Evolutionary conservation across 1,284 basidiomycete genomes (phyloP), one percentile per base, ranked within the genome.

Genomic region (Naganishia cerealis): DNA sequence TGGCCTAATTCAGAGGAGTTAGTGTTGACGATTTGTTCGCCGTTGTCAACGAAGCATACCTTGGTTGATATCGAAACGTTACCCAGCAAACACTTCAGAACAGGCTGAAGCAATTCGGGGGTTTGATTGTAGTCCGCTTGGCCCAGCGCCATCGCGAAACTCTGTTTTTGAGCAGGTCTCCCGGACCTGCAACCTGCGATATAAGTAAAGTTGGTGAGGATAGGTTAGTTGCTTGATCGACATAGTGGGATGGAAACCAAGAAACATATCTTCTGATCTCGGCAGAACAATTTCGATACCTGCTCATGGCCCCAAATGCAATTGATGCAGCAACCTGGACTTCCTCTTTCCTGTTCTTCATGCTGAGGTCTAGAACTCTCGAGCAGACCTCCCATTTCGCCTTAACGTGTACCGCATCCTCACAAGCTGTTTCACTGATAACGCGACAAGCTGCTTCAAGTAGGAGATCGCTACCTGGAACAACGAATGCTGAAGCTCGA

Each of bases 281-380:
- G 29, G 76, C 72, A 8, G 86, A 84, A 71, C 87, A 89, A 73
- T 91, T 87, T 36, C 84, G 82, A 1, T 90, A 82, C 53, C 79
- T 81, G 77, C 91, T 94, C 68, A 82, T 8, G 56, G 83, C 77
- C 7, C 84, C 82, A 81, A 94, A 79, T 39, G 89, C 87, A 48
- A 77, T 76, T 36, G 90, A 86, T 59, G 88, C 87, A 3, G 88
- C 87, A 71, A 88, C 86, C 78, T 96, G 95, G 0, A 91, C 90
- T 21, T 80, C 75, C 2, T 80, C 76, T 67, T 84, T 87, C 67
- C 86, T 84, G 72, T 91, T 87, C 75, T 88, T 89, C 66, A 93
- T 82, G 1, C 89, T 88, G 63, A 85, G 81, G 72, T 92, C 87
- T 38, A 96, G 79, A 50, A 93, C 55, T 33, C 83, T 82, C 66